Percentiles rank a stretch among this genome's conserved stretches.
Conservation (phyloP, 768 basidiomycete genomes). For the Tubosaeta sp. region DNA sequence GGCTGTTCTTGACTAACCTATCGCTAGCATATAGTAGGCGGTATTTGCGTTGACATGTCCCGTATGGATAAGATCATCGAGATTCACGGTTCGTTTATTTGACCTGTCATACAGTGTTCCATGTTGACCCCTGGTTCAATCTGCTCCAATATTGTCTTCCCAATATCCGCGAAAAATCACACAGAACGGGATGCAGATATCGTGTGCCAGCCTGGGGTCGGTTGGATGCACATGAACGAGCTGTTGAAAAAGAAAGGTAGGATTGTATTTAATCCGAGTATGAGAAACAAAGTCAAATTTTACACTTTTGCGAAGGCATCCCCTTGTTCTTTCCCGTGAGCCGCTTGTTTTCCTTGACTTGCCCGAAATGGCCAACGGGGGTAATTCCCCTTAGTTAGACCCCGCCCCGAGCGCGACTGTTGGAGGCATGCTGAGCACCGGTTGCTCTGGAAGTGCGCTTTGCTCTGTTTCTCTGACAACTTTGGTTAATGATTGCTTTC, state of each 20-base stretch:
- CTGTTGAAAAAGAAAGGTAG: constrained; percentile 56
- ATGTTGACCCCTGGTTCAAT: not conserved
- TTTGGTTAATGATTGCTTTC: not conserved
- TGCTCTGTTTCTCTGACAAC: constrained; percentile 9
- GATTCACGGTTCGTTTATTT: constrained; percentile 53
- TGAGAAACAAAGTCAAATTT: not conserved
- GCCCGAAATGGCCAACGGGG: not conserved
- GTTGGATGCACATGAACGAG: constrained; percentile 74
- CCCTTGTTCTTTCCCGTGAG: constrained; percentile 80
- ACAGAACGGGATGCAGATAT: constrained; percentile 67
- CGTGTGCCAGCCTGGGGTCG: constrained; percentile 67
- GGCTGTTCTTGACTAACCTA: not conserved
- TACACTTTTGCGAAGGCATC: constrained; percentile 42
- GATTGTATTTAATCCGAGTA: not conserved
- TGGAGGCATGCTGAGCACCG: constrained; percentile 83
- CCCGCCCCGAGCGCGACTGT: constrained; percentile 78
- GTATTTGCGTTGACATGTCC: constrained; percentile 78
- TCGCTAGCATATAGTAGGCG: constrained; percentile 35
- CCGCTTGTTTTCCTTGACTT: not conserved
- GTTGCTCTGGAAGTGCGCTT: constrained; percentile 46
- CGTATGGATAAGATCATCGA: constrained; percentile 75
- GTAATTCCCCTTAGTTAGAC: constrained; percentile 48
- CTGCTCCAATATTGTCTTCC: not conserved
- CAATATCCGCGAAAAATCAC: not conserved
- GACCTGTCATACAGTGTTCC: not conserved